Percentiles rank a stretch among this genome's conserved stretches.
Evolutionary conservation across 805 yeast species (phyloP).

Genomic region (Pichia kluyveri): DNA sequence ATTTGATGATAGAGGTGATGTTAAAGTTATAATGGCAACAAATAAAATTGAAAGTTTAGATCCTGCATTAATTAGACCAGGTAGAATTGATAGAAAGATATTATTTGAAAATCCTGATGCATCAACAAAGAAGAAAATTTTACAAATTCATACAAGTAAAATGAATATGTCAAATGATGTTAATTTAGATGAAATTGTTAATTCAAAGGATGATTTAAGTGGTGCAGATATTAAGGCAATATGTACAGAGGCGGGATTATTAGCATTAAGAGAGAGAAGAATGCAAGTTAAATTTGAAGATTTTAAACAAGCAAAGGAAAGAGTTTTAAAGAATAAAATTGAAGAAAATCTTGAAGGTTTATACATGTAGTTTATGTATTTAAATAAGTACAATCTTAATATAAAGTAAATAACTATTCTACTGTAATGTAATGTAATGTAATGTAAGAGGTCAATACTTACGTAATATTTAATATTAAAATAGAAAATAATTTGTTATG

Average conservation of each 20-base stretch:
- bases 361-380: slow-evolving; percentile 37
- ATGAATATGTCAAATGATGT: slow-evolving; percentile 88
- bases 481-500: too few relatives aligned
- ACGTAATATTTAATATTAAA: neutral
- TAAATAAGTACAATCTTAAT: too few relatives aligned
- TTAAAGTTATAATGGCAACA: slow-evolving; percentile 97
- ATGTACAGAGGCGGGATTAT: slow-evolving; percentile 93
- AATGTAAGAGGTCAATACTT: neutral
- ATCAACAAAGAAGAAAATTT: slow-evolving; percentile 84
- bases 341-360: slow-evolving; percentile 94
- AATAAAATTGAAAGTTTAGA: slow-evolving; percentile 89
- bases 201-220: slow-evolving; percentile 85
- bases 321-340: slow-evolving; percentile 91
- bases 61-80: slow-evolving; percentile 95
- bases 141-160: slow-evolving; percentile 84
- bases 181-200: slow-evolving; percentile 79
- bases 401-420: too few relatives aligned
- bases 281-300: slow-evolving; percentile 96
- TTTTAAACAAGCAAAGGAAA: slow-evolving; percentile 87
- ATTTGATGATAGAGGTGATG: slow-evolving; percentile 94
- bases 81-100: slow-evolving; percentile 93
- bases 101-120: slow-evolving; percentile 94
- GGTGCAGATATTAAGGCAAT: slow-evolving; percentile 98
- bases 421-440: too few relatives aligned
- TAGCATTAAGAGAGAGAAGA: slow-evolving; percentile 92